Evolutionary conservation across 345 rosid species (phyloP).

Genomic region (Nasturtium officinale): DNA sequence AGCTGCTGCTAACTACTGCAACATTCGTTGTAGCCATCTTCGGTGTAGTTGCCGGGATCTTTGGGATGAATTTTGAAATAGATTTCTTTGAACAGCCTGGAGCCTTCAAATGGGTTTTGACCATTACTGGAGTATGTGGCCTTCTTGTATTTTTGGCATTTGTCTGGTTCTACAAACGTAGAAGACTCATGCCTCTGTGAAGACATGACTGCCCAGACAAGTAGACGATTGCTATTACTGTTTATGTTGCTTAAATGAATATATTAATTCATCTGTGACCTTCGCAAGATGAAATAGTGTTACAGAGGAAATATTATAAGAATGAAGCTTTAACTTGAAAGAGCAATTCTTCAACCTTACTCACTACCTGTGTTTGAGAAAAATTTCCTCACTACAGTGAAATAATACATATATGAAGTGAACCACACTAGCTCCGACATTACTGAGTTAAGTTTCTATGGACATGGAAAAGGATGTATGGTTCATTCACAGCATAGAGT

Average conservation of each 20-base stretch:
- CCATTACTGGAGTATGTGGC: slow-evolving; percentile 68
- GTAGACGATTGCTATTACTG: not conserved
- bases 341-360: not conserved
- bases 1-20: slow-evolving; percentile 87
- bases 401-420: slow-evolving; percentile 2
- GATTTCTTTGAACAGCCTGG: slow-evolving; percentile 59
- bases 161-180: slow-evolving; percentile 86
- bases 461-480: slow-evolving; percentile 10
- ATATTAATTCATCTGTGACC: not conserved
- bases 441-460: slow-evolving; percentile 25
- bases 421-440: slow-evolving; percentile 11
- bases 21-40: slow-evolving; percentile 96
- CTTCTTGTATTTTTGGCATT: slow-evolving; percentile 69
- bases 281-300: slow-evolving; percentile 20
- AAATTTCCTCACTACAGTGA: slow-evolving; percentile 7
- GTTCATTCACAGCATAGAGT: slow-evolving; percentile 14
- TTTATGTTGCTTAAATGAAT: not conserved
- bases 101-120: slow-evolving; percentile 94
- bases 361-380: not conserved
- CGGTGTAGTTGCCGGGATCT: slow-evolving; percentile 95
- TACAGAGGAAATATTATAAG: not conserved
- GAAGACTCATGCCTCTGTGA: slow-evolving; percentile 89
- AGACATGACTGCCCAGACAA: slow-evolving; percentile 27
- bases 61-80: slow-evolving; percentile 88
- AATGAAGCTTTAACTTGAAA: not conserved